Evolutionary conservation across 495 filamentous ascomycete genomes (phyloP).

Genomic region (Neurospora tetraspora): DNA sequence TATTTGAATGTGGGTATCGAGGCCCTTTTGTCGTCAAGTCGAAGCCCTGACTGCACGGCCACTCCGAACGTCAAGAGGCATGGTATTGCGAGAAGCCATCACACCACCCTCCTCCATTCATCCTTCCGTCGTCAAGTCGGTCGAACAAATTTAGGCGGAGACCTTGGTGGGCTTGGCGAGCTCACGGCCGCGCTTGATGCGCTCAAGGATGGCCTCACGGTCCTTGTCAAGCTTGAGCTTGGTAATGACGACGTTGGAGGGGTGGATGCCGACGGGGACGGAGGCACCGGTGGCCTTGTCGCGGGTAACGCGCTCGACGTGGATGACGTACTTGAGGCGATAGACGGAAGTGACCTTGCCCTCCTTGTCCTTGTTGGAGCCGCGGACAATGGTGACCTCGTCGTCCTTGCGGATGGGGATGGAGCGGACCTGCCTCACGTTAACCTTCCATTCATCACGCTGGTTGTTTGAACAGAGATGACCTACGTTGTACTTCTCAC

Average conservation of each 20-base stretch:
- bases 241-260: conserved; percentile 90
- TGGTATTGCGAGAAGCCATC: not conserved
- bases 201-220: conserved; percentile 85
- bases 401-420: conserved; percentile 98
- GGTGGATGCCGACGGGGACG: conserved; percentile 79
- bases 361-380: conserved; percentile 87
- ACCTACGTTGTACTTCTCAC: conserved; percentile 88
- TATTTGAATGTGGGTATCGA: not conserved
- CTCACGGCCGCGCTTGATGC: conserved; percentile 69
- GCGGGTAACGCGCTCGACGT: conserved; percentile 82
- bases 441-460: not conserved
- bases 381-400: conserved; percentile 81
- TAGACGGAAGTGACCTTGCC: conserved; percentile 93
- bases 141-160: conserved; percentile 13
- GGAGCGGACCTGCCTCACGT: conserved; percentile 62
- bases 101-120: not conserved
- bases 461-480: conserved; percentile 1
- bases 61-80: not conserved
- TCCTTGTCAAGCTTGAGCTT: conserved; percentile 99
- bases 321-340: conserved; percentile 93
- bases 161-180: conserved; percentile 40
- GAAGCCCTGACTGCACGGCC: not conserved
- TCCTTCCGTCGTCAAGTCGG: not conserved
- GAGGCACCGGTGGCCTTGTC: conserved; percentile 92
- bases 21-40: not conserved